phyloP scores from a whole-genome alignment of 352 stramenopile species.

The Phytophthora pluvialis region DNA sequence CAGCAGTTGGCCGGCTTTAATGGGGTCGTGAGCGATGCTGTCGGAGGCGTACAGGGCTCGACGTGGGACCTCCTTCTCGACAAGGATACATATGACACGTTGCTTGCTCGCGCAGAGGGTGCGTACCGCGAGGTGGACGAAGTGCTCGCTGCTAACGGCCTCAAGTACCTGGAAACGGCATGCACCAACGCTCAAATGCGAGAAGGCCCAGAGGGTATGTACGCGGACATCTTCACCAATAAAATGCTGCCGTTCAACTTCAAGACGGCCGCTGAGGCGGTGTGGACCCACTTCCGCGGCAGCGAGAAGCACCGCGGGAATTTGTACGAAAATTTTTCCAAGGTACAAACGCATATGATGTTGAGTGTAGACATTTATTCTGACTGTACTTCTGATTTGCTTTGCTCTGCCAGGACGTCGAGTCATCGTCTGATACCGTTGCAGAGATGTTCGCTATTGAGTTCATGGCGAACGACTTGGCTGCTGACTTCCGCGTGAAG shows the following conservation, averaged over 20 bases:
- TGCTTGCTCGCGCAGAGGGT: slow-evolving; percentile 38
- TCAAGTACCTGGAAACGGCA: slow-evolving; percentile 40
- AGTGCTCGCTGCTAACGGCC: slow-evolving; percentile 47
- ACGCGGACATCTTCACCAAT: slow-evolving; percentile 53
- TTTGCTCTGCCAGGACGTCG: slow-evolving; percentile 30
- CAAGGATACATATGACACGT: slow-evolving; percentile 42
- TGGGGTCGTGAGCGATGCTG: slow-evolving; percentile 29
- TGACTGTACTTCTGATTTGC: slow-evolving; percentile 6
- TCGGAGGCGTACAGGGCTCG: slow-evolving; percentile 16
- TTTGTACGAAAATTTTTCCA: slow-evolving; percentile 48
- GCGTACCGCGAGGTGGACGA: slow-evolving; percentile 46
- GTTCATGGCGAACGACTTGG: slow-evolving; percentile 40
- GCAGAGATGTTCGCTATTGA: slow-evolving; percentile 47
- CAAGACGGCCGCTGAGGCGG: slow-evolving; percentile 39
- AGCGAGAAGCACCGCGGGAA: slow-evolving; percentile 52
- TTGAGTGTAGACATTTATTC: background rate
- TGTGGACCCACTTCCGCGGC: slow-evolving; percentile 57
- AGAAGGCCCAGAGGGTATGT: slow-evolving; percentile 44
- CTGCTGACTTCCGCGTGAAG: slow-evolving; percentile 42
- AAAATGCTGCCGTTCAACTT: slow-evolving; percentile 60
- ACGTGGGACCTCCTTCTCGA: slow-evolving; percentile 43
- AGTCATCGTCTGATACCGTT: slow-evolving; percentile 45
- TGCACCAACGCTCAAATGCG: slow-evolving; percentile 44
- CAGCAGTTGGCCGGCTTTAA: slow-evolving; percentile 44
- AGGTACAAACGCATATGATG: slow-evolving; percentile 23